These are phyloP conservation scores for Rubia tinctorum DNA, from an alignment of 305 asterid genomes.

Conservation along the genomic window DNA sequence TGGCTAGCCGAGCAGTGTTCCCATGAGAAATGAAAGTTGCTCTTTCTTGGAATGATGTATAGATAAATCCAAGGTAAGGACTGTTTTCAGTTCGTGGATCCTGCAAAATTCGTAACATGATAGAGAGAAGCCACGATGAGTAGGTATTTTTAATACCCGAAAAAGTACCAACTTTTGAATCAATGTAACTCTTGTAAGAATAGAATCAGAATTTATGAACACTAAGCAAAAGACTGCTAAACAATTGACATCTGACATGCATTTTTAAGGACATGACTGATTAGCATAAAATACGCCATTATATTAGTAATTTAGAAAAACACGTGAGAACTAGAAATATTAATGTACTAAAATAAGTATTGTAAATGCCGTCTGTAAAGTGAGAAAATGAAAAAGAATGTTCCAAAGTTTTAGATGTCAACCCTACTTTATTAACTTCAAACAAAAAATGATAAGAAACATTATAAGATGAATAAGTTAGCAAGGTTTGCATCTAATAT, in stretches of 20 bases:
- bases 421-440: background rate
- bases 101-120: background rate
- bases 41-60: slow-evolving; percentile 5
- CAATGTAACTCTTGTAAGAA: slow-evolving; percentile 11
- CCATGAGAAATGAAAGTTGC: slow-evolving; percentile 6
- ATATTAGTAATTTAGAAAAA: background rate
- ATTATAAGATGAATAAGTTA: background rate
- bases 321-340: background rate
- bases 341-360: background rate
- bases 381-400: background rate
- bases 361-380: background rate
- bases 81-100: slow-evolving; percentile 2
- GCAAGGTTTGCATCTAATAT: background rate
- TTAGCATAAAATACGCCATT: background rate
- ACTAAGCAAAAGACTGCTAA: background rate
- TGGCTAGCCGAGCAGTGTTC: slow-evolving; percentile 7
- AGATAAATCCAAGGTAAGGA: slow-evolving; percentile 8
- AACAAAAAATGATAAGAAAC: background rate
- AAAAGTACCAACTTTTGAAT: background rate
- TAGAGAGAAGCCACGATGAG: background rate
- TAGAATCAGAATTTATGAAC: background rate
- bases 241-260: background rate
- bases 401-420: background rate
- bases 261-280: background rate
- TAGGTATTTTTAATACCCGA: no score